A percentile compares a stretch with the other conserved stretches of the same genome.
Evolutionary conservation across 768 basidiomycete genomes (phyloP).

Genomic region (Mrakia frigida): DNA sequence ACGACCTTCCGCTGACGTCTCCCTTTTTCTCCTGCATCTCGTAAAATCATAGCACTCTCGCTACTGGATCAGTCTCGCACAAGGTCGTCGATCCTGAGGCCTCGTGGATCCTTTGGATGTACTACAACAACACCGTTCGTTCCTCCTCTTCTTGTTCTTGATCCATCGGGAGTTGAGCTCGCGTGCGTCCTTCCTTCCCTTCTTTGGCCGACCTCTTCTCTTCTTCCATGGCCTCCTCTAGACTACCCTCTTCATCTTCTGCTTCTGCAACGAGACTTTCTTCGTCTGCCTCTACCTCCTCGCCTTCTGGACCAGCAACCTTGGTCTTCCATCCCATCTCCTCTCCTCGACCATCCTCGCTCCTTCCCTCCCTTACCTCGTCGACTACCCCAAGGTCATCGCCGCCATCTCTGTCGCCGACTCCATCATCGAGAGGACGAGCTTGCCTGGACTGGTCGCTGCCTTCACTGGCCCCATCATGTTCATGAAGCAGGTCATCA

Average conservation of each 20-base stretch:
- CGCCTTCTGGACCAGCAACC: conserved; percentile 71
- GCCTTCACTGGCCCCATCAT: conserved; percentile 62
- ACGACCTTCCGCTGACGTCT: neutral
- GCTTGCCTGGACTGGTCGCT: conserved; percentile 73
- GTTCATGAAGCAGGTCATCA: conserved; percentile 81
- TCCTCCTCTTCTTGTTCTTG: neutral
- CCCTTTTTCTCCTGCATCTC: neutral
- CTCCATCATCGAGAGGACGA: conserved; percentile 46
- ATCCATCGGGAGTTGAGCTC: neutral
- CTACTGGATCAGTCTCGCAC: conserved; percentile 87
- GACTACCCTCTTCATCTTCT: conserved; percentile 84
- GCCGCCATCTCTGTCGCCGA: conserved; percentile 34
- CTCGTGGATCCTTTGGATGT: conserved; percentile 80
- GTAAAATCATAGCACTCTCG: conserved; percentile 63
- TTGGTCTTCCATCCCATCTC: conserved; percentile 45
- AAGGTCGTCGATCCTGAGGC: conserved; percentile 89
- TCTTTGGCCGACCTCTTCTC: neutral
- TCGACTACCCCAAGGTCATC: neutral
- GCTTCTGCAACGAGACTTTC: conserved; percentile 92
- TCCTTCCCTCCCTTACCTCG: conserved; percentile 2
- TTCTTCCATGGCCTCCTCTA: conserved; percentile 42
- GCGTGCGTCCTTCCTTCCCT: neutral
- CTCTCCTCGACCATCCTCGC: conserved; percentile 35
- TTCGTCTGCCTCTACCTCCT: conserved; percentile 92
- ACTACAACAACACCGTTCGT: conserved; percentile 88